phyloP scores from a whole-genome alignment of 179 eudicot species.

The Pouteria campechiana region DNA sequence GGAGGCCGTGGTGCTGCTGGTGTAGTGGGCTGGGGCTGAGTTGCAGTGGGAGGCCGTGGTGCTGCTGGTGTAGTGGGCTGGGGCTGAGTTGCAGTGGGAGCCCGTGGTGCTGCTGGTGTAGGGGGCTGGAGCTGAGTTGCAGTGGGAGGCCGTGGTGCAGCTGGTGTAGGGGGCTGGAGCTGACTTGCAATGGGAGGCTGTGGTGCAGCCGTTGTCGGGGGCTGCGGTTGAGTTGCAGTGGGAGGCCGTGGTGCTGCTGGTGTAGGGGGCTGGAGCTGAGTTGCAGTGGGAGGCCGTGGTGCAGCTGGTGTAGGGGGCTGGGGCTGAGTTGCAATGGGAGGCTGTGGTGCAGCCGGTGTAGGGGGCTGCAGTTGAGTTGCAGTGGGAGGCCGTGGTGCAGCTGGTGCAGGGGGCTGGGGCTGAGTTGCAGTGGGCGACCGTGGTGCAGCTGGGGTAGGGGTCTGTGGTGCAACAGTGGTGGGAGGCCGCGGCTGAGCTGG shows the following conservation, averaged over 20 bases:
- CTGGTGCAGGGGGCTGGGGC: background rate
- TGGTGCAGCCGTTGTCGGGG: constrained; percentile 3
- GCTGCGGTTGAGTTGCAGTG: background rate
- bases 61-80: background rate
- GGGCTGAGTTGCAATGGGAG: background rate
- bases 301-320: background rate
- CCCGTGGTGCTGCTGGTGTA: background rate
- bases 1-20: constrained; percentile 1
- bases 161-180: constrained; percentile 6
- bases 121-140: background rate
- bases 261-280: background rate
- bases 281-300: background rate
- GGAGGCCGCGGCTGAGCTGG: constrained; percentile 1
- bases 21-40: constrained; percentile 12
- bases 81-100: constrained; percentile 1
- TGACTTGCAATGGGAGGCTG: background rate
- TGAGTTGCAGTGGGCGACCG: background rate
- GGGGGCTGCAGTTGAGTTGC: background rate
- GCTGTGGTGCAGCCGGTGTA: background rate
- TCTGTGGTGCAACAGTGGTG: background rate
- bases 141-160: background rate
- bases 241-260: constrained; percentile 6
- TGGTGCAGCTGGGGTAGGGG: background rate
- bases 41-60: no score
- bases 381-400: constrained; percentile 2